Evolutionary conservation across 805 yeast genomes (phyloP), one percentile per base, ranked within the genome.

Genomic region (Groenewaldozyma tartarivorans): DNA sequence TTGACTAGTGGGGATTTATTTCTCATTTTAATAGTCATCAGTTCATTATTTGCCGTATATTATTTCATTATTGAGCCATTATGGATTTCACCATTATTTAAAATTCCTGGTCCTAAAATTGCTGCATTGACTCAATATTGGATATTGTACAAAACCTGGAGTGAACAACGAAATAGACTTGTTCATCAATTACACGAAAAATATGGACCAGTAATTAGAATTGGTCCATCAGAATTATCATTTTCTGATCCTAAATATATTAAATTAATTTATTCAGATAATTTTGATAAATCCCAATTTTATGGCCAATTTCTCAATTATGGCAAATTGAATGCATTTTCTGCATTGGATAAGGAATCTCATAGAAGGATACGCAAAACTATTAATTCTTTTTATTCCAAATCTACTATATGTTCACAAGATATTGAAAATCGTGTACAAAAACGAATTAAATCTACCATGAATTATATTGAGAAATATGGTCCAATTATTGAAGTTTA

Each of bases 171-270:
- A 41, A 75, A 68, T 45, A 60, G 62, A 24, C 63, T 60, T 29
- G 71, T 79, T 2, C 71, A 75, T 42, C 31, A 53, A 2, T 58
- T 79, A 43, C 88, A 81, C 50, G 36, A 54, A 35, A 54, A 61
- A 43, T 77, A 77, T 49, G 88, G 87, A 1, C 70, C 79, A 5
- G 72, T 79, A 3, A 76, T 81, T 4, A 62, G 81, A 18, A 57
- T 81, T 11, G 68, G 76, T 1, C 86, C 87, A 2, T 58, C 62
- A 19, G 86, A 79, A 48, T 62, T 81, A 16, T 76, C 81, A 38
- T 68, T 80, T 35, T 65, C 72, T 35, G 75, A 77, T 39, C 52
- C 66, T 3, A 66, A 66, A 36, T 71, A 63, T 45, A 48, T 78
- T 32, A 71, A 69, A 48, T 75, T 74, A 33, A 68, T 81, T 17